These are phyloP conservation scores for Phoma herbarum DNA, from an alignment of 2,329 filamentous ascomycete genomes.

Conservation along the genomic window DNA sequence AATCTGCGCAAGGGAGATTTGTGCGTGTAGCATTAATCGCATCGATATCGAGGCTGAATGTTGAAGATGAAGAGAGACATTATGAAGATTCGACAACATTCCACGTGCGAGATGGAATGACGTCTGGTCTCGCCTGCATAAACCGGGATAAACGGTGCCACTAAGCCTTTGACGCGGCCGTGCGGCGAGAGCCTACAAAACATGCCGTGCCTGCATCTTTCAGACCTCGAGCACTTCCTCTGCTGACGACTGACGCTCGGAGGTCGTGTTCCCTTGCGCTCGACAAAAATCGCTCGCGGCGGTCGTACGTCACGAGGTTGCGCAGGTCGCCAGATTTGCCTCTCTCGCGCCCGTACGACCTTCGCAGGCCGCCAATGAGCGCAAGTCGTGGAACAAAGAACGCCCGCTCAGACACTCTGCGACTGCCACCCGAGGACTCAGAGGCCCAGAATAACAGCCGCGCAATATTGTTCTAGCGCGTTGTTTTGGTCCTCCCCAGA, in stretches of 20 bases:
- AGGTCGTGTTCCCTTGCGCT: slow-evolving; percentile 53
- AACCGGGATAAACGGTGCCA: slow-evolving; percentile 45
- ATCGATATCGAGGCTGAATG: background rate
- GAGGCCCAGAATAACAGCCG: slow-evolving; percentile 41
- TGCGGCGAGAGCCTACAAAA: slow-evolving; percentile 47
- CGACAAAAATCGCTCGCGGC: slow-evolving; percentile 38
- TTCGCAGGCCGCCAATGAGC: slow-evolving; percentile 41
- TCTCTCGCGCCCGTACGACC: slow-evolving; percentile 33
- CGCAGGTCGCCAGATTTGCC: slow-evolving; percentile 31
- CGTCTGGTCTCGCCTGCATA: slow-evolving; percentile 32
- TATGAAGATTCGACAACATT: background rate
- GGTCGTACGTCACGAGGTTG: slow-evolving; percentile 38
- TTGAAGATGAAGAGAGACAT: background rate
- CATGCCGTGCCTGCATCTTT: slow-evolving; percentile 34
- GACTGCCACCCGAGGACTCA: slow-evolving; percentile 44
- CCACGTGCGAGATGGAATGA: slow-evolving; percentile 24
- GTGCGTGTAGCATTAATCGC: background rate
- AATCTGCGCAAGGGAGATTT: slow-evolving; percentile 9
- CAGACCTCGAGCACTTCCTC: slow-evolving; percentile 47
- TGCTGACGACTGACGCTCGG: slow-evolving; percentile 43
- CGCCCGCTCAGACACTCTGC: slow-evolving; percentile 40
- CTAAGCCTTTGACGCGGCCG: slow-evolving; percentile 27
- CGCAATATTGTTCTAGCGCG: slow-evolving; percentile 38
- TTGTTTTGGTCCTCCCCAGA: slow-evolving; percentile 49
- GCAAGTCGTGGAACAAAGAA: slow-evolving; percentile 51